Percentiles rank a stretch among this genome's conserved stretches.
Evolutionary conservation across 1,284 basidiomycete species (phyloP).

Genomic region (Mrakiaceae sp.): DNA sequence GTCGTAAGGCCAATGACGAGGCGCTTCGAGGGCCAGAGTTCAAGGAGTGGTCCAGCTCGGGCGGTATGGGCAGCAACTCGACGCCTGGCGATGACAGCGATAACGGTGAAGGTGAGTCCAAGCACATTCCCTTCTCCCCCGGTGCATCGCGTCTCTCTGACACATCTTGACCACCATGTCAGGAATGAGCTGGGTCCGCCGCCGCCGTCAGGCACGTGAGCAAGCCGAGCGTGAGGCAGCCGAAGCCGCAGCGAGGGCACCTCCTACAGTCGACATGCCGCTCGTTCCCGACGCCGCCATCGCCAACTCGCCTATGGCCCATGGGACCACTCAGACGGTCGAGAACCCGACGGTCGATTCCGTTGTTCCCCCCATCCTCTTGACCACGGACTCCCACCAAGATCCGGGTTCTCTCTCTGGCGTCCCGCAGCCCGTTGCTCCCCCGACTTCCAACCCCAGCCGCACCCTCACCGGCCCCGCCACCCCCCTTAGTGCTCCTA

Average conservation of each 20-base stretch:
- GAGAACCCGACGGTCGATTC: too few relatives aligned
- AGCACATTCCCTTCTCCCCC: background rate
- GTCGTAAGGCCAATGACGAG: slow-evolving; percentile 5
- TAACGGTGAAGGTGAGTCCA: slow-evolving; percentile 5
- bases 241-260: slow-evolving; percentile 8
- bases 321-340: background rate
- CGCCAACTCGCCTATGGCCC: background rate
- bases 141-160: background rate
- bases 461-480: too few relatives aligned
- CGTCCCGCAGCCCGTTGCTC: background rate
- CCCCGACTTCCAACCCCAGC: too few relatives aligned
- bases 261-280: background rate
- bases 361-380: background rate
- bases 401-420: background rate
- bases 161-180: background rate
- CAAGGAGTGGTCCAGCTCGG: slow-evolving; percentile 3
- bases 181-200: slow-evolving; percentile 11
- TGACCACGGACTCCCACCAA: background rate
- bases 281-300: background rate
- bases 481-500: background rate
- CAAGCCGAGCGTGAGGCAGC: slow-evolving; percentile 10
- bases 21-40: slow-evolving; percentile 5
- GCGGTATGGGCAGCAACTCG: slow-evolving; percentile 4
- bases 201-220: slow-evolving; percentile 18
- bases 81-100: background rate